Percentiles rank a stretch among this genome's conserved stretches.
These are phyloP conservation scores for Trichoderma pleuroti DNA, from an alignment of 2,329 filamentous ascomycete genomes.

Conservation along the genomic window DNA sequence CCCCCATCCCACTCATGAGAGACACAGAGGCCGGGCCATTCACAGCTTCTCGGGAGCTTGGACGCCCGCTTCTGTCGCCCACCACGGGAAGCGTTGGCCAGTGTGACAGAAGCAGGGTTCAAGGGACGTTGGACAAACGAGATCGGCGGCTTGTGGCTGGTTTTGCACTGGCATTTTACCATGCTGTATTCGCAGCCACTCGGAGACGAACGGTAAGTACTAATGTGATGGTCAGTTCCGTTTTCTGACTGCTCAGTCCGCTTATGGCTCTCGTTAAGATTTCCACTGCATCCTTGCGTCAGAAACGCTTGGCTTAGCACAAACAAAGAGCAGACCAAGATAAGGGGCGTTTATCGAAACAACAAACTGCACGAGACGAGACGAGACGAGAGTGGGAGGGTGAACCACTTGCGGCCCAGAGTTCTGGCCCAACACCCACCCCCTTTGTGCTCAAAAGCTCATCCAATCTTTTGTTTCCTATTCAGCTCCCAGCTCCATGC, in stretches of 20 bases:
- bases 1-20: not conserved
- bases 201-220: not conserved
- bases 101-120: not conserved
- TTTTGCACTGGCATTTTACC: not conserved
- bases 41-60: not conserved
- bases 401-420: not conserved
- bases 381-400: not conserved
- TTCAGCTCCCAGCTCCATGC: slow-evolving; percentile 3
- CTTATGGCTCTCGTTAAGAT: not conserved
- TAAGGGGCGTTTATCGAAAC: not conserved
- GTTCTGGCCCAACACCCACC: not conserved
- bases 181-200: not conserved
- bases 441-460: not conserved
- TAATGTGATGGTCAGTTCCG: not conserved
- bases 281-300: not conserved
- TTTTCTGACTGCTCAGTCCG: not conserved
- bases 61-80: not conserved
- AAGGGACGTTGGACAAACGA: not conserved
- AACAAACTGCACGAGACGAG: not conserved
- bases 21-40: not conserved
- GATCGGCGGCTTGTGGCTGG: not conserved
- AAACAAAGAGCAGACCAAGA: not conserved
- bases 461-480: not conserved
- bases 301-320: not conserved
- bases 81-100: not conserved